These are phyloP conservation scores for Pseudozyma thailandica DNA, from an alignment of 1,284 basidiomycete genomes.

Conservation along the genomic window DNA sequence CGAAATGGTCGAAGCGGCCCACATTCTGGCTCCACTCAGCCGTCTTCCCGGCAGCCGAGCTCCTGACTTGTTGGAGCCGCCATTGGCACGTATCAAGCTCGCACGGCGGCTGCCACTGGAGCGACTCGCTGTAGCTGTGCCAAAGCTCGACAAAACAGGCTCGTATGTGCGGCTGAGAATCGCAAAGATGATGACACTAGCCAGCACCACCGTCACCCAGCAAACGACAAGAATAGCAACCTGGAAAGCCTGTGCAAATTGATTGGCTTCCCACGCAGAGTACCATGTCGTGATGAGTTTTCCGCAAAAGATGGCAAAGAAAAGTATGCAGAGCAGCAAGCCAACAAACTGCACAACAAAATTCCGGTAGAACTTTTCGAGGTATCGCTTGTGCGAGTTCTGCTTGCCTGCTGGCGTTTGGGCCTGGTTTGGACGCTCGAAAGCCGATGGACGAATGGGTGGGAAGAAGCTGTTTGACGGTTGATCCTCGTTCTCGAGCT, in stretches of 20 bases:
- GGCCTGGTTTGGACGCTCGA: slow-evolving; percentile 17
- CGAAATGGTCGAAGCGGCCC: slow-evolving; percentile 19
- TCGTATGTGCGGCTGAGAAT: slow-evolving; percentile 41
- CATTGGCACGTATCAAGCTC: slow-evolving; percentile 7
- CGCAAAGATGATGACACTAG: slow-evolving; percentile 27
- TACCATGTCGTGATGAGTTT: slow-evolving; percentile 32
- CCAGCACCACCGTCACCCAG: slow-evolving; percentile 29
- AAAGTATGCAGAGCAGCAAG: slow-evolving; percentile 19
- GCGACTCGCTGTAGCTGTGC: slow-evolving; percentile 2
- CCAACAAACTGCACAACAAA: slow-evolving; percentile 28
- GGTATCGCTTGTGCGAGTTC: slow-evolving; percentile 27
- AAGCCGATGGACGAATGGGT: slow-evolving; percentile 22
- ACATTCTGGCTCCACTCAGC: slow-evolving; percentile 15
- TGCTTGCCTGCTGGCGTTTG: slow-evolving; percentile 8
- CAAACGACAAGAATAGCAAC: slow-evolving; percentile 16
- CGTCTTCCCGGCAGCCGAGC: neutral
- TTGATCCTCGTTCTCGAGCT: slow-evolving; percentile 23
- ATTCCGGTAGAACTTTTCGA: slow-evolving; percentile 38
- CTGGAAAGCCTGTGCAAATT: slow-evolving; percentile 8
- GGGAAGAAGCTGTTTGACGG: slow-evolving; percentile 37
- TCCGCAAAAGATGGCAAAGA: slow-evolving; percentile 28
- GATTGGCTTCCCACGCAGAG: slow-evolving; percentile 31
- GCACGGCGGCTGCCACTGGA: slow-evolving; percentile 7
- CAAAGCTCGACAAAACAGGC: slow-evolving; percentile 26
- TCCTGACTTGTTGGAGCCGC: neutral